A percentile compares a stretch with the other conserved stretches of the same genome.
These are phyloP conservation scores for Pichia gijzeniarum DNA, from an alignment of 805 yeast genomes.

Conservation along the genomic window DNA sequence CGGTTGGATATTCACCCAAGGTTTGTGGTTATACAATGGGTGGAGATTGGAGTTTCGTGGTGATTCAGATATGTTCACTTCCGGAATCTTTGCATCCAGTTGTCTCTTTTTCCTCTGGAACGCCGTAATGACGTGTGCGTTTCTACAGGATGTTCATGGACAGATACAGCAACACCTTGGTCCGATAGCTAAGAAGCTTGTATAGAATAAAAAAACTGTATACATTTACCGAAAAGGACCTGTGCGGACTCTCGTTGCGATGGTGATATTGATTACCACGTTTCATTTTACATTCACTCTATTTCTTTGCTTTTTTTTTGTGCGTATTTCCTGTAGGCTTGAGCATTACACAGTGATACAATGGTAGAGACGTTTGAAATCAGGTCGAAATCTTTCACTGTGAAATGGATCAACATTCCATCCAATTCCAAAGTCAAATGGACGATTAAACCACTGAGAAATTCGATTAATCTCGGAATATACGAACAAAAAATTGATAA, in stretches of 20 bases:
- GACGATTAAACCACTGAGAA: constrained; percentile 75
- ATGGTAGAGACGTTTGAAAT: constrained; percentile 85
- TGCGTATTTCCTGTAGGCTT: not conserved
- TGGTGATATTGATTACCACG: not conserved
- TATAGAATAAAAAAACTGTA: no score
- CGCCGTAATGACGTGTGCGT: constrained; percentile 15
- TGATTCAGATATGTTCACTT: constrained; percentile 25
- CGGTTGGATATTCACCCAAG: constrained; percentile 71
- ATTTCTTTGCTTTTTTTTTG: no score
- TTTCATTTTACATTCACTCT: no score
- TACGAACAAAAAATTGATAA: constrained; percentile 23
- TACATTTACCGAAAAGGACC: no score
- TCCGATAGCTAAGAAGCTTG: no score
- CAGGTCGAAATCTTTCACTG: constrained; percentile 80
- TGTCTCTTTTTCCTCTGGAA: constrained; percentile 25
- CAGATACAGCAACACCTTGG: not conserved
- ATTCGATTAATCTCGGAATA: constrained; percentile 41
- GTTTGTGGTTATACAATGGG: constrained; percentile 70
- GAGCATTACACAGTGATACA: not conserved
- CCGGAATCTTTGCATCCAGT: constrained; percentile 23
- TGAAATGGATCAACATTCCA: constrained; percentile 84
- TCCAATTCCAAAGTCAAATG: constrained; percentile 62
- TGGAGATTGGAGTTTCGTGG: constrained; percentile 80
- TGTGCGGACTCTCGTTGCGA: not conserved
- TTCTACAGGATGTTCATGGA: constrained; percentile 16